These are phyloP conservation scores for Lolium multiflorum DNA, from an alignment of 176 grass and related monocot genomes.

Conservation along the genomic window DNA sequence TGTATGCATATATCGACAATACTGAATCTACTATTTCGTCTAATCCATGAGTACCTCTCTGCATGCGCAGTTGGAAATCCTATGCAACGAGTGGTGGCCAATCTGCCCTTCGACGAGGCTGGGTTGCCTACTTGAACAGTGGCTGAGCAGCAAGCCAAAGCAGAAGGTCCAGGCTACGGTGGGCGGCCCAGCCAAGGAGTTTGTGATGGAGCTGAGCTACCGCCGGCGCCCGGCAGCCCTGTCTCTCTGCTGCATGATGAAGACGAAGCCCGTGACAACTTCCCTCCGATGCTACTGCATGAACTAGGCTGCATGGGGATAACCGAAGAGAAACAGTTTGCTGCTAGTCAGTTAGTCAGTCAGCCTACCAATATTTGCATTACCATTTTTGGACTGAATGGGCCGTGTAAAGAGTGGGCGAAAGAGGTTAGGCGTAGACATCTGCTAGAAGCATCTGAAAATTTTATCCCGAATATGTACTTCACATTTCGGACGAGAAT, in stretches of 20 bases:
- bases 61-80: conserved; percentile 67
- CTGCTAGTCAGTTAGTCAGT: conserved; percentile 22
- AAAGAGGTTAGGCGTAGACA: neutral
- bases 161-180: conserved; percentile 34
- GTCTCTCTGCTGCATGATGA: conserved; percentile 6
- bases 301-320: neutral
- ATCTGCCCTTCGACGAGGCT: conserved; percentile 67
- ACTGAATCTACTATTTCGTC: neutral
- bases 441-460: too few relatives aligned
- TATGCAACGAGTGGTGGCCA: conserved; percentile 51
- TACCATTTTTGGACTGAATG: conserved; percentile 2
- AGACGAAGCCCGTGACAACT: neutral
- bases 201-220: conserved; percentile 87
- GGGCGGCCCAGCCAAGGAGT: conserved; percentile 64
- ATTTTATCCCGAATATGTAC: too few relatives aligned
- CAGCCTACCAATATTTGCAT: conserved; percentile 20
- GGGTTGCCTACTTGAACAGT: conserved; percentile 59
- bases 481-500: neutral
- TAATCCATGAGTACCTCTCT: too few relatives aligned
- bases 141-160: conserved; percentile 48
- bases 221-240: conserved; percentile 41
- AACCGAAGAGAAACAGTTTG: neutral
- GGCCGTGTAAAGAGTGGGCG: conserved; percentile 34
- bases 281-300: conserved; percentile 2
- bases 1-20: neutral